Conservation (phyloP, 2,329 filamentous ascomycete species). For the Cladophialophora immunda region DNA sequence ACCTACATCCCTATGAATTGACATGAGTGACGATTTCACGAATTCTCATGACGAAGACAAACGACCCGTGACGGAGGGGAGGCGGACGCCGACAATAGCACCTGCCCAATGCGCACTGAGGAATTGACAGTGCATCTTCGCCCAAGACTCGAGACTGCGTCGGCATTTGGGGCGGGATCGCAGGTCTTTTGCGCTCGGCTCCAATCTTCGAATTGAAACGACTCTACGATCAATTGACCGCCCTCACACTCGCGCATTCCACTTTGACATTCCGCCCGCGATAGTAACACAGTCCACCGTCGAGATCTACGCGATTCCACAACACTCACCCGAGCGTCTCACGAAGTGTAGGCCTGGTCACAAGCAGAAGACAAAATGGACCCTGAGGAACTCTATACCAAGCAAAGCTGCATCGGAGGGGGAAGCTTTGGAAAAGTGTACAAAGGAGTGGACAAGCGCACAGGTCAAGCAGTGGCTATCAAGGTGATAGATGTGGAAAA, state of each 20-base stretch:
- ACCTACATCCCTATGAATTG: background rate
- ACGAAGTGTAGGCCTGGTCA: background rate
- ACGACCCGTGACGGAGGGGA: background rate
- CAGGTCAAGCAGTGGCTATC: slow-evolving; percentile 93
- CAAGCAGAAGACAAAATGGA: slow-evolving; percentile 61
- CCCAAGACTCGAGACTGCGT: slow-evolving; percentile 1
- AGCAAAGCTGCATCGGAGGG: slow-evolving; percentile 91
- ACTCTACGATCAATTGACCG: background rate
- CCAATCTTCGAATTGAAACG: background rate
- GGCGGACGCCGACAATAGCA: slow-evolving; percentile 14
- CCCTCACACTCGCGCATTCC: background rate
- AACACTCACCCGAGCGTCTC: background rate
- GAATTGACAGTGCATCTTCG: slow-evolving; percentile 28
- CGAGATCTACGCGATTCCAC: background rate
- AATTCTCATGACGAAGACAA: slow-evolving; percentile 6
- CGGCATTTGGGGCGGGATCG: background rate
- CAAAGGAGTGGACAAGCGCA: slow-evolving; percentile 96
- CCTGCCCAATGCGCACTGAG: slow-evolving; percentile 27
- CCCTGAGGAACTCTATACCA: slow-evolving; percentile 91
- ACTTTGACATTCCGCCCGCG: background rate
- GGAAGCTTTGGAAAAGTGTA: slow-evolving; percentile 99
- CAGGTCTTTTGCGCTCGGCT: background rate
- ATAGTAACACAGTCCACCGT: background rate
- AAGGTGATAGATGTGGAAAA: slow-evolving; percentile 99
- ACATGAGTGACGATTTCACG: slow-evolving; percentile 26